phyloP scores from a whole-genome alignment of 2,329 filamentous ascomycete species.

The Alternaria infectoria region DNA sequence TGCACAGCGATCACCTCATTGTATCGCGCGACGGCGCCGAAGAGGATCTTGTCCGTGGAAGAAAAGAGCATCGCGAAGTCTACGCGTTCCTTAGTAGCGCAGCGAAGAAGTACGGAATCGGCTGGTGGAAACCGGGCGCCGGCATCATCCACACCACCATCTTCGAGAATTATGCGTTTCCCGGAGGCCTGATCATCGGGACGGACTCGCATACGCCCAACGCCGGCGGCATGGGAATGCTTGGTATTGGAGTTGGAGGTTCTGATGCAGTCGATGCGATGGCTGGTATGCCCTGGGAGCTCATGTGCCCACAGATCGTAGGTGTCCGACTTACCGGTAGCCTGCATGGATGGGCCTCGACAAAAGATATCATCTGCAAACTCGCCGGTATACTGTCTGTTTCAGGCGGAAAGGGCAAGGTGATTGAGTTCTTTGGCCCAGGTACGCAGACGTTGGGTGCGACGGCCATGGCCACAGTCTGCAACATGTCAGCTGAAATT shows the following conservation, averaged over 20 bases:
- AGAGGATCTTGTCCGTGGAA: conserved; percentile 36
- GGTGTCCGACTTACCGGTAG: conserved; percentile 42
- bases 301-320: conserved; percentile 41
- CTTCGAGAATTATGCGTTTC: conserved; percentile 51
- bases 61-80: conserved; percentile 45
- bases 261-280: conserved; percentile 39
- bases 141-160: conserved; percentile 48
- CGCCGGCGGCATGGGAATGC: conserved; percentile 46
- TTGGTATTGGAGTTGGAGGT: conserved; percentile 44
- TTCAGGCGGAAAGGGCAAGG: conserved; percentile 44
- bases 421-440: conserved; percentile 49
- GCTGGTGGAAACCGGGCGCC: conserved; percentile 31
- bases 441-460: conserved; percentile 41
- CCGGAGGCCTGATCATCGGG: conserved; percentile 47
- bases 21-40: conserved; percentile 44
- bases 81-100: conserved; percentile 50
- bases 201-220: conserved; percentile 51
- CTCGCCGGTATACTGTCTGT: conserved; percentile 46
- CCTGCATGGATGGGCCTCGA: conserved; percentile 41
- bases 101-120: conserved; percentile 49
- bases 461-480: conserved; percentile 49
- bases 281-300: conserved; percentile 46
- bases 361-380: conserved; percentile 49
- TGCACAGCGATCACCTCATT: conserved; percentile 52
- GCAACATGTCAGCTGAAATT: conserved; percentile 50